Base-by-base conservation (phyloP, 2,329 filamentous ascomycete species). In the Aspergillus pseudoglaucus region DNA sequence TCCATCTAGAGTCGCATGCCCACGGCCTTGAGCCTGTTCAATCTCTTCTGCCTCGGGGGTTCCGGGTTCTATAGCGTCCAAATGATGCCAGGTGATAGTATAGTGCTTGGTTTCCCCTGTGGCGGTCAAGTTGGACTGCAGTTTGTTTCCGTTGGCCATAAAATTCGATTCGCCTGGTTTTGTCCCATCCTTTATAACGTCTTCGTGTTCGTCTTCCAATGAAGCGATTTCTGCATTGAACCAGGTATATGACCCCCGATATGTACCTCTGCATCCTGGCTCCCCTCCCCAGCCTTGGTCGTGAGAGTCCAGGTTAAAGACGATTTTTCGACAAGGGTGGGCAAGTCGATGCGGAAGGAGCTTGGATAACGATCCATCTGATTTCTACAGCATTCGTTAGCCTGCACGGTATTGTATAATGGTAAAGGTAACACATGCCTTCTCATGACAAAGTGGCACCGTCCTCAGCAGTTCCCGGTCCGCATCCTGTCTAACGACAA, bases 291-390 rank as follows among this genome's bases (percentile, higher is more conserved):
- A 63, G 15, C 67, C 68, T 47, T 71, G 68, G 46, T 71, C 68
- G 17, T 64, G 65, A 3, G 67, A 65, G 5, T 53, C 51, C 14
- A 71, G 54, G 6, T 53, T 54, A 39, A 71, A 70, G 17, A 64
- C 44, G 12, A 71, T 67, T 43, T 70, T 70, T 22, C 68, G 66
- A 35, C 67, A 70, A 17, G 68, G 67, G 44, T 69, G 63, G 14
- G 50, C 42, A 9, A 61, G 60, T 25, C 68, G 60, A 45, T 69
- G 64, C 4, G 66, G 61, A 3, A 70, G 56, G 14, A 58, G 45
- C 14, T 50, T 53, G 14, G 60, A 59, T 5, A 49, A 47, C 25
- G 52, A 42, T 2, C 49, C 48, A 35, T 48, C 32, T 35, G 51
- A 37, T 23, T 51, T 54, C 52, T 57, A 47, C 27, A 44, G 37